phyloP scores from a whole-genome alignment of 495 filamentous ascomycete genomes.

The Annulohypoxylon maeteangense region DNA sequence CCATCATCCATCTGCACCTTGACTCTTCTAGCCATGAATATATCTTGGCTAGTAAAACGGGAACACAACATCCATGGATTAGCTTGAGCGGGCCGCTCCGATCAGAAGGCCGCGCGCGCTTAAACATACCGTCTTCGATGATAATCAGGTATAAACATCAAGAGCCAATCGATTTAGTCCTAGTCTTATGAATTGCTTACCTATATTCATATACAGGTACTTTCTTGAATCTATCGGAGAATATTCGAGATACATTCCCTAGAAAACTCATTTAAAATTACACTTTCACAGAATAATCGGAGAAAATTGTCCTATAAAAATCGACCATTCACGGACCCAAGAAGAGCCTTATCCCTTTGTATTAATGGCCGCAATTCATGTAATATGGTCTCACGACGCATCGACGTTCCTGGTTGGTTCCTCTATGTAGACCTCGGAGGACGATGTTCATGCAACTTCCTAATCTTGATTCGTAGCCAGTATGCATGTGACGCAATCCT shows the following conservation, averaged over 20 bases:
- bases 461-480: constrained; percentile 10
- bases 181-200: background rate
- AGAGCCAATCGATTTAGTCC: background rate
- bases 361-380: background rate
- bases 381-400: background rate
- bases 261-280: background rate
- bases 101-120: background rate
- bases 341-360: background rate
- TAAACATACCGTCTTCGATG: background rate
- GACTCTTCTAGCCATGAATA: constrained; percentile 14
- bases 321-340: background rate
- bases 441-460: constrained; percentile 4
- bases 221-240: background rate
- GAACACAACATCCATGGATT: background rate
- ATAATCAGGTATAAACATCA: background rate
- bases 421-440: background rate
- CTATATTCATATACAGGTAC: background rate
- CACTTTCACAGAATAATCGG: background rate
- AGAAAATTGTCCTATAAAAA: background rate
- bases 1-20: constrained; percentile 1
- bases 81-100: background rate
- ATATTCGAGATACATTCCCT: background rate
- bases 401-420: background rate
- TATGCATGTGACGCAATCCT: constrained; percentile 9
- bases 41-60: background rate